Evolutionary conservation across 2,329 filamentous ascomycete species (phyloP).

Genomic region (Phialemoniopsis sp.): DNA sequence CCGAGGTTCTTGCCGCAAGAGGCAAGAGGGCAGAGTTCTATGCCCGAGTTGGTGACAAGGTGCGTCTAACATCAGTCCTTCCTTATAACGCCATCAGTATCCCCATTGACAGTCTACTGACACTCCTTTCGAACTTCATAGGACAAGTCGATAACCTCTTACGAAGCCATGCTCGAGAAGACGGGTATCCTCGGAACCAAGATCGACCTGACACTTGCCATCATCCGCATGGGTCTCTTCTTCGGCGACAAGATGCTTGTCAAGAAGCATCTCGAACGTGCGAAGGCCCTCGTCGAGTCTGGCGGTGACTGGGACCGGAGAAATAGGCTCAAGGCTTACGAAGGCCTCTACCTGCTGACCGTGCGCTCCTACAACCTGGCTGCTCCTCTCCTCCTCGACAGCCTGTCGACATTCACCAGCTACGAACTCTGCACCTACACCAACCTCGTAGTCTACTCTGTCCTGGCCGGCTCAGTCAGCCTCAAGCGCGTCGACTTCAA

Average conservation of each 20-base stretch:
- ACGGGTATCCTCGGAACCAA: slow-evolving; percentile 95
- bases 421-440: slow-evolving; percentile 99
- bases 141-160: slow-evolving; percentile 91
- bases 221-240: slow-evolving; percentile 93
- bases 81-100: not conserved
- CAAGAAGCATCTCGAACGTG: slow-evolving; percentile 90
- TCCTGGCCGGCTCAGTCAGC: slow-evolving; percentile 89
- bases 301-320: slow-evolving; percentile 98
- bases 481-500: slow-evolving; percentile 98
- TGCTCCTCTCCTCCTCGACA: slow-evolving; percentile 91
- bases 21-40: slow-evolving; percentile 96
- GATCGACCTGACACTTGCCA: slow-evolving; percentile 94
- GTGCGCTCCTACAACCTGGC: slow-evolving; percentile 86
- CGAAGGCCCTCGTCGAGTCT: slow-evolving; percentile 84
- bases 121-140: slow-evolving; percentile 26
- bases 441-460: slow-evolving; percentile 88
- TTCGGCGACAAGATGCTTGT: slow-evolving; percentile 90
- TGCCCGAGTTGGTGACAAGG: slow-evolving; percentile 94
- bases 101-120: slow-evolving; percentile 9
- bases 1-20: slow-evolving; percentile 85
- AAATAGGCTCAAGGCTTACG: slow-evolving; percentile 98
- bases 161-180: slow-evolving; percentile 93
- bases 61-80: slow-evolving; percentile 27
- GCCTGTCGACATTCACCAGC: slow-evolving; percentile 95
- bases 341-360: slow-evolving; percentile 88